Evolutionary conservation across 176 grass and related monocot species (phyloP).

Genomic region (Paspalum notatum): DNA sequence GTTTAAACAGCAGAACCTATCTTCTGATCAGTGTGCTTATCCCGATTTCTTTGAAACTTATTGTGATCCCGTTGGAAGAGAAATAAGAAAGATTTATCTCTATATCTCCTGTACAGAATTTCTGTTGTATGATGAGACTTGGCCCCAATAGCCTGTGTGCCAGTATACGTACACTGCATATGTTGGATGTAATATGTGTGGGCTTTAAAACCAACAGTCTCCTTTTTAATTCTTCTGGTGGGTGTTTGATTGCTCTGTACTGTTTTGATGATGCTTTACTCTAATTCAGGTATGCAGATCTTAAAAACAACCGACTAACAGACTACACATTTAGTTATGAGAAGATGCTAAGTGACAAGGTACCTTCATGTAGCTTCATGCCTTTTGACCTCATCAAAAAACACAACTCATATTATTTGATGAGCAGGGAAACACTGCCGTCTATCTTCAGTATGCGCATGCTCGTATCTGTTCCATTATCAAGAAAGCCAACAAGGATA

Average conservation of each 20-base stretch:
- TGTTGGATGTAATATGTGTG: not conserved
- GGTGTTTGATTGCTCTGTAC: not conserved
- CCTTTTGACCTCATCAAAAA: not conserved
- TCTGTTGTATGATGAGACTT: not conserved
- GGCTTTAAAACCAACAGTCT: not conserved
- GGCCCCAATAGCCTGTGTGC: not conserved
- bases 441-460: conserved; percentile 69
- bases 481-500: conserved; percentile 56
- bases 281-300: conserved; percentile 69
- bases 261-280: not conserved
- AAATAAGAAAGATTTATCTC: conserved; percentile 3
- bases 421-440: conserved; percentile 66
- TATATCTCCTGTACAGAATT: not conserved
- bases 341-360: conserved; percentile 82
- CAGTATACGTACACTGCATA: not conserved
- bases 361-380: not conserved
- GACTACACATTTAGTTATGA: conserved; percentile 75
- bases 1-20: not conserved
- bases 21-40: not conserved
- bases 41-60: not conserved
- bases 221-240: not conserved
- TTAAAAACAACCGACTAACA: conserved; percentile 78
- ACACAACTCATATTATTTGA: not conserved
- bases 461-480: conserved; percentile 78
- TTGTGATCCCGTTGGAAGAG: not conserved